These are phyloP conservation scores for Cucumis hystrix DNA, from an alignment of 306 rosid genomes.

Conservation along the genomic window DNA sequence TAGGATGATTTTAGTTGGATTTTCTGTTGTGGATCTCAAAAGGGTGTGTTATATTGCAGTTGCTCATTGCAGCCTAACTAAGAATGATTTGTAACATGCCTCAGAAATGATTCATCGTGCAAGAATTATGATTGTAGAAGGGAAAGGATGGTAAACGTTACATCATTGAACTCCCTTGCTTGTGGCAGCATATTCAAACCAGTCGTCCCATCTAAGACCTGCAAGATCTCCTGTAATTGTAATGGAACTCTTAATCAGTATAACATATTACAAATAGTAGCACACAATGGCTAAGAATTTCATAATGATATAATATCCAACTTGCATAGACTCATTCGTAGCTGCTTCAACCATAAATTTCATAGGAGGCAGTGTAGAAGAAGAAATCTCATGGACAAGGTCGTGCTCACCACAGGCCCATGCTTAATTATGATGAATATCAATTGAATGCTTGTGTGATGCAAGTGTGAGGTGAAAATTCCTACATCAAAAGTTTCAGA, in stretches of 20 bases:
- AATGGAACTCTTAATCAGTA: not conserved
- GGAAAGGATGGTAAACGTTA: slow-evolving; percentile 19
- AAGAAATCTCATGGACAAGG: not conserved
- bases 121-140: not conserved
- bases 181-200: slow-evolving; percentile 98
- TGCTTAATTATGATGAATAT: not conserved
- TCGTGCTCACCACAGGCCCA: not conserved
- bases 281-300: not conserved
- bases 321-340: not conserved
- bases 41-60: too few relatives aligned
- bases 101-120: not conserved
- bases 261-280: not conserved
- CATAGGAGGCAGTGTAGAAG: not conserved
- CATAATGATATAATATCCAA: not conserved
- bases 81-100: not conserved
- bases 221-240: slow-evolving; percentile 76
- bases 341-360: not conserved
- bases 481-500: not conserved
- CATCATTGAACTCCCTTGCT: slow-evolving; percentile 92
- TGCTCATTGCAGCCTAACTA: not conserved
- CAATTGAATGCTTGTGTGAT: not conserved
- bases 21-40: too few relatives aligned
- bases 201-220: slow-evolving; percentile 90
- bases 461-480: not conserved
- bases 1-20: too few relatives aligned